These are phyloP conservation scores for Scedosporium aurantiacum DNA, from an alignment of 2,329 filamentous ascomycete species.

Conservation along the genomic window DNA sequence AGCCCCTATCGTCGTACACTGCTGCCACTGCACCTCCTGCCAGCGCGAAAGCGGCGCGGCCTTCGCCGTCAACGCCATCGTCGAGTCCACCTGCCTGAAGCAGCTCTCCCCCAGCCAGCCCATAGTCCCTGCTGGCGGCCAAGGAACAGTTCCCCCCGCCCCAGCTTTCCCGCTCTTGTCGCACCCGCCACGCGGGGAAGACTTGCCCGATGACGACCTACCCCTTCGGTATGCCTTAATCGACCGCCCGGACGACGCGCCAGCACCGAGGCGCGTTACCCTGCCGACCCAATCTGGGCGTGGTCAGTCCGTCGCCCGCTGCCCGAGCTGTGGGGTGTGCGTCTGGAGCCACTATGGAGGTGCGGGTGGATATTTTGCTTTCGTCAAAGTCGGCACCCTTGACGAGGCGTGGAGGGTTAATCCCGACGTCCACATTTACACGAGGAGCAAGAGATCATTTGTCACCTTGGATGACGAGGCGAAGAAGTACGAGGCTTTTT, in stretches of 20 bases:
- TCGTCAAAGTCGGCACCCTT: constrained; percentile 32
- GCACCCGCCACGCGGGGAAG: neutral
- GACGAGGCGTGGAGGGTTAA: constrained; percentile 24
- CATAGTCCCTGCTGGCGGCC: neutral
- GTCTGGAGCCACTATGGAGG: constrained; percentile 31
- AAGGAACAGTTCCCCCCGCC: neutral
- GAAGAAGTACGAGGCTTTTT: constrained; percentile 25
- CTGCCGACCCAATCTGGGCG: constrained; percentile 28
- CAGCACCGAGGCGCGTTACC: constrained; percentile 14
- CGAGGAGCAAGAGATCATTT: constrained; percentile 25
- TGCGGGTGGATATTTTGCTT: constrained; percentile 19
- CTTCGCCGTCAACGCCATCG: constrained; percentile 26
- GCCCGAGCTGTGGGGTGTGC: constrained; percentile 27
- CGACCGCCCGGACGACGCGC: neutral
- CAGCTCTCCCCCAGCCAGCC: neutral
- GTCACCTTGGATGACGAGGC: constrained; percentile 23
- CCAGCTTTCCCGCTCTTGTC: neutral
- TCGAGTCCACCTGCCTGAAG: neutral
- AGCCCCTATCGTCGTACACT: constrained; percentile 27
- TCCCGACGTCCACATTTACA: constrained; percentile 34
- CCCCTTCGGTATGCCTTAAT: neutral
- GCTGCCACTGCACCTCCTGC: constrained; percentile 36
- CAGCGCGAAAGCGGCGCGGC: constrained; percentile 31
- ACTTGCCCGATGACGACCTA: neutral
- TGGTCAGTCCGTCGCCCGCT: constrained; percentile 29